Base-by-base conservation (phyloP, 345 rosid genomes). In the Lepidium didymum region DNA sequence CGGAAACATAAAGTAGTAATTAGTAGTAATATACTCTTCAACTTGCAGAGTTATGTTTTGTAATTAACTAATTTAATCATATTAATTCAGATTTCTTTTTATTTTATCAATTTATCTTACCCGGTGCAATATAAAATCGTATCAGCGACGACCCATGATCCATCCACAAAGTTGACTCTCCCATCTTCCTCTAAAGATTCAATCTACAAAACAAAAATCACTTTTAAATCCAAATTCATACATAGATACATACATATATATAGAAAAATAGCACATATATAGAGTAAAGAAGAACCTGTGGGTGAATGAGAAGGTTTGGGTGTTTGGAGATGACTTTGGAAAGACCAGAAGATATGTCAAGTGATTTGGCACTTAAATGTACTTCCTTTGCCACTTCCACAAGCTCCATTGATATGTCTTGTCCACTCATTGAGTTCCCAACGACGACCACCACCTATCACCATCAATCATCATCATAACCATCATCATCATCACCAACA, bases 391-490 rank as follows among this genome's bases (percentile, higher is more conserved):
- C 91, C 56, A 90, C 87, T 67, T 78, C 83, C 44, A 79, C 87
- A 49, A 88, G 84, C 87, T 90, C 98, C 85, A 90, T 84, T 59
- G 96, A 86, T 84, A 90, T 81, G 75, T 93, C 98, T 78, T 88
- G 93, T 33, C 96, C 98, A 33, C 98, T 90, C 73, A 80, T 64
- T 12, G 96, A 88, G 63, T 79, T 88, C 21, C 96, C 98, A 71
- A 93, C 85, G 3, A 90, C 83, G 69, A 90, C 96, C 35, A 93
- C 96, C 8, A 84, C 87, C 95, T 91, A 64, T 60, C 27, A 61
- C 7, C 62, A 61, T 13, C 67, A 35, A 42, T 10, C 49, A 19
- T 23, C 5, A 43, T 9, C 38, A 37, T 8, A n/a, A n/a, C 15
- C 42, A 51, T 41, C 12, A 11, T 50, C 7, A 59, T 49, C 41